phyloP scores from a whole-genome alignment of 169 alveolate species.

The Eimeria acervulina region DNA sequence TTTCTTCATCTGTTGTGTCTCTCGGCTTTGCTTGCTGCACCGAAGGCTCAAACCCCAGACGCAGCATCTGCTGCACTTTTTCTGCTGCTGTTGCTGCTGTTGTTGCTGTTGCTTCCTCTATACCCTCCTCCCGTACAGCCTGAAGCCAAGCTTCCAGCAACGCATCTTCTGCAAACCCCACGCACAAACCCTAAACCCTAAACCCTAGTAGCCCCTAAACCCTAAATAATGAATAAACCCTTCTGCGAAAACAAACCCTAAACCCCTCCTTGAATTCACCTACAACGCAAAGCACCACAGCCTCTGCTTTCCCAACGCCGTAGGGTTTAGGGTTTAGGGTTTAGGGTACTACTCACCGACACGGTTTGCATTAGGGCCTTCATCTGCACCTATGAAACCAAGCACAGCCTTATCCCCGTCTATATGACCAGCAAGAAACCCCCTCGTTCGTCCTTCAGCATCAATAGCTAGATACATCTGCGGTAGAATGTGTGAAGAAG shows the following conservation, averaged over 20 bases:
- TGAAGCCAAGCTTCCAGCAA: neutral
- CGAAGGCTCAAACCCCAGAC: neutral
- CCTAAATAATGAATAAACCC: neutral
- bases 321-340: slow-evolving; percentile 24
- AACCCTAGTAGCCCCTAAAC: slow-evolving; percentile 19
- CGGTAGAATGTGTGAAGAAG: neutral
- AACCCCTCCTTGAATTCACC: neutral
- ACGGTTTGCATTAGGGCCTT: neutral
- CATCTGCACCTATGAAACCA: neutral
- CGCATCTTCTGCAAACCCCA: neutral
- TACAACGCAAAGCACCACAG: neutral
- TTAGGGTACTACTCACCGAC: neutral
- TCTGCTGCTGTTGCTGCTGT: slow-evolving; percentile 7
- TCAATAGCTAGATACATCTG: neutral
- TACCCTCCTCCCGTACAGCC: neutral
- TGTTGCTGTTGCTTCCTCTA: neutral
- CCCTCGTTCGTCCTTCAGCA: neutral
- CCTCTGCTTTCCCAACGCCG: too few species aligned
- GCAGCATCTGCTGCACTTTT: slow-evolving; percentile 25
- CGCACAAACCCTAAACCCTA: slow-evolving; percentile 9
- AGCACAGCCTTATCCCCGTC: neutral
- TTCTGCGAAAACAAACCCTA: too few species aligned
- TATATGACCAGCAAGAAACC: neutral
- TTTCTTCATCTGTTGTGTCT: neutral
- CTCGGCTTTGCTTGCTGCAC: neutral